phyloP scores from a whole-genome alignment of 805 yeast species.

The Ogataea glucozyma region DNA sequence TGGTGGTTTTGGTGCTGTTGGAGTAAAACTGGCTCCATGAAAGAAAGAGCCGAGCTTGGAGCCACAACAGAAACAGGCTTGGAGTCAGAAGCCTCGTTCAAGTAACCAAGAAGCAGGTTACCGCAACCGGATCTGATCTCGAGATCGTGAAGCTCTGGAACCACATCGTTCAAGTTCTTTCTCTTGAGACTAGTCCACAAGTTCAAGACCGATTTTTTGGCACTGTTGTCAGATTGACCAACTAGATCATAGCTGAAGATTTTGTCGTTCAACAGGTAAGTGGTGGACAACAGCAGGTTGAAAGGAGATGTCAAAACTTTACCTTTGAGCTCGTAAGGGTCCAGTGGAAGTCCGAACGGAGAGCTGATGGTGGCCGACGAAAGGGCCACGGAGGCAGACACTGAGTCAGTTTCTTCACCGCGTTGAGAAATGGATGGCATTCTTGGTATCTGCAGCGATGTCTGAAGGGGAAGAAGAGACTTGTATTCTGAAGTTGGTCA shows the following conservation, averaged over 20 bases:
- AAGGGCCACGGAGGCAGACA: slow-evolving; percentile 30
- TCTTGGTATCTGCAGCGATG: background rate
- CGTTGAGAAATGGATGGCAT: slow-evolving; percentile 32
- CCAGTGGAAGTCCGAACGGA: slow-evolving; percentile 65
- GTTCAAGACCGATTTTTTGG: slow-evolving; percentile 58
- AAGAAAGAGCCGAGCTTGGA: slow-evolving; percentile 66
- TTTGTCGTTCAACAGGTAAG: slow-evolving; percentile 51
- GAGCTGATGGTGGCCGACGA: slow-evolving; percentile 43
- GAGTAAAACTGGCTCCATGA: slow-evolving; percentile 63
- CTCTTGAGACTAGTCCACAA: slow-evolving; percentile 59
- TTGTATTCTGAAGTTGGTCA: background rate
- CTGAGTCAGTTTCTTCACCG: slow-evolving; percentile 23
- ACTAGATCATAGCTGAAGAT: slow-evolving; percentile 72
- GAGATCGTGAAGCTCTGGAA: slow-evolving; percentile 60
- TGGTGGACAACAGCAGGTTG: slow-evolving; percentile 53
- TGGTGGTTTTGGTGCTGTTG: slow-evolving; percentile 33
- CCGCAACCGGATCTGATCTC: slow-evolving; percentile 88
- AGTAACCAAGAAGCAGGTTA: slow-evolving; percentile 72
- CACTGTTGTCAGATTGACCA: slow-evolving; percentile 36
- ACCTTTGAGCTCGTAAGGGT: slow-evolving; percentile 52
- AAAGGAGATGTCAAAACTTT: slow-evolving; percentile 55
- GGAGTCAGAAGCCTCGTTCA: slow-evolving; percentile 30
- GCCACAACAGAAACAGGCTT: slow-evolving; percentile 45
- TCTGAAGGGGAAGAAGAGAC: background rate
- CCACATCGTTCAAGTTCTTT: slow-evolving; percentile 52